Evolutionary conservation across 805 yeast species (phyloP).

Genomic region (Candida dajiaensis): DNA sequence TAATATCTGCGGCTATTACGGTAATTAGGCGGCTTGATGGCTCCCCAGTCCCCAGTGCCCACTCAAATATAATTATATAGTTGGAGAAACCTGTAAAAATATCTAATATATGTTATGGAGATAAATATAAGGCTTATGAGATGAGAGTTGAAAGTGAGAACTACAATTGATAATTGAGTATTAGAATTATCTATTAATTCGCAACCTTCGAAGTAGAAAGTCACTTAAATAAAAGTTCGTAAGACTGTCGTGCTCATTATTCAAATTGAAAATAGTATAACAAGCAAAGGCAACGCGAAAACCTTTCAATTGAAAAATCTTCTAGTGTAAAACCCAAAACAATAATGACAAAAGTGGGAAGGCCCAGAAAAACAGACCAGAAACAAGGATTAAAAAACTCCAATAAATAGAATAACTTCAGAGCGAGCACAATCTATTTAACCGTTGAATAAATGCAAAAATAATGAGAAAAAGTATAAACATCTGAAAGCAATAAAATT

Average conservation of each 20-base stretch:
- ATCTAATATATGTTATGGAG: too few species aligned
- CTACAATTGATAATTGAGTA: background rate
- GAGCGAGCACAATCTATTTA: slow-evolving; percentile 1
- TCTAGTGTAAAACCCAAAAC: background rate
- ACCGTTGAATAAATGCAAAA: background rate
- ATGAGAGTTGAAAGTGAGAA: too few species aligned
- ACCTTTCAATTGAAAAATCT: background rate
- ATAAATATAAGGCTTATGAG: too few species aligned
- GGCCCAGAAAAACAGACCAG: background rate
- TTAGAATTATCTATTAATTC: background rate
- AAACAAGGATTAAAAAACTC: background rate
- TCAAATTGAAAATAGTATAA: background rate
- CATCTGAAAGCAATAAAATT: background rate
- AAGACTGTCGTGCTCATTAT: background rate
- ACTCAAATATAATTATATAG: too few species aligned
- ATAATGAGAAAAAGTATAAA: background rate
- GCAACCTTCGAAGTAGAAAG: background rate
- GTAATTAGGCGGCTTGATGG: too few species aligned
- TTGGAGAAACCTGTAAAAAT: too few species aligned
- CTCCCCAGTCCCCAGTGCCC: too few species aligned
- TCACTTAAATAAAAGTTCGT: background rate
- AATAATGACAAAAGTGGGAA: background rate
- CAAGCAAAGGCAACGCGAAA: background rate
- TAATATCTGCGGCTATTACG: too few species aligned
- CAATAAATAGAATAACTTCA: background rate